Conservation (phyloP, 352 stramenopile species). For the Aphanomyces euteiches region DNA sequence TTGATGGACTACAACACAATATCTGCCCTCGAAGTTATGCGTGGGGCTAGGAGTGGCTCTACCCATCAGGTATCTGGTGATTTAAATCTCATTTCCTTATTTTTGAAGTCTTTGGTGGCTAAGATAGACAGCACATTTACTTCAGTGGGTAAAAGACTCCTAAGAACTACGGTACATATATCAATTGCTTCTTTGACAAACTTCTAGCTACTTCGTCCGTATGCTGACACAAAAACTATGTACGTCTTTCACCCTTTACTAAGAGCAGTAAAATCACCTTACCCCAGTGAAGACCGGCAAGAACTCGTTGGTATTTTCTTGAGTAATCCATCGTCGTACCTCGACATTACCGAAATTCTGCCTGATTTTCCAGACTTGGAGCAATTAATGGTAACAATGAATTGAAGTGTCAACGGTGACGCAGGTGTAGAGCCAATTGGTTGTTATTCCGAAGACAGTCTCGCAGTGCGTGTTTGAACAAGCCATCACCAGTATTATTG, state of each 20-base stretch:
- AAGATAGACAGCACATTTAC: slow-evolving; percentile 80
- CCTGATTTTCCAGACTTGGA: slow-evolving; percentile 71
- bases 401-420: not conserved
- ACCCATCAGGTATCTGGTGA: slow-evolving; percentile 46
- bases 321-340: slow-evolving; percentile 77
- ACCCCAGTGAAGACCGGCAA: slow-evolving; percentile 55
- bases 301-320: slow-evolving; percentile 69
- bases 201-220: slow-evolving; percentile 70
- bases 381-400: slow-evolving; percentile 50
- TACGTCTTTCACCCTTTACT: slow-evolving; percentile 31
- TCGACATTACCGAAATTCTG: slow-evolving; percentile 72
- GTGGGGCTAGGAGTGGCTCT: slow-evolving; percentile 51
- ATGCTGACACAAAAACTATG: slow-evolving; percentile 77
- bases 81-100: slow-evolving; percentile 5
- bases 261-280: not conserved
- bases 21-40: slow-evolving; percentile 63
- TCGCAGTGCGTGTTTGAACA: slow-evolving; percentile 63
- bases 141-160: slow-evolving; percentile 62
- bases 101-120: slow-evolving; percentile 58
- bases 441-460: slow-evolving; percentile 73
- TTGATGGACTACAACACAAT: slow-evolving; percentile 84
- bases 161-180: slow-evolving; percentile 62
- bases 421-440: slow-evolving; percentile 48
- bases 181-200: slow-evolving; percentile 15
- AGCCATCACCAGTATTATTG: slow-evolving; percentile 73